Evolutionary conservation across 2,329 filamentous ascomycete genomes (phyloP).

Genomic region (Pseudogymnoascus sp.): DNA sequence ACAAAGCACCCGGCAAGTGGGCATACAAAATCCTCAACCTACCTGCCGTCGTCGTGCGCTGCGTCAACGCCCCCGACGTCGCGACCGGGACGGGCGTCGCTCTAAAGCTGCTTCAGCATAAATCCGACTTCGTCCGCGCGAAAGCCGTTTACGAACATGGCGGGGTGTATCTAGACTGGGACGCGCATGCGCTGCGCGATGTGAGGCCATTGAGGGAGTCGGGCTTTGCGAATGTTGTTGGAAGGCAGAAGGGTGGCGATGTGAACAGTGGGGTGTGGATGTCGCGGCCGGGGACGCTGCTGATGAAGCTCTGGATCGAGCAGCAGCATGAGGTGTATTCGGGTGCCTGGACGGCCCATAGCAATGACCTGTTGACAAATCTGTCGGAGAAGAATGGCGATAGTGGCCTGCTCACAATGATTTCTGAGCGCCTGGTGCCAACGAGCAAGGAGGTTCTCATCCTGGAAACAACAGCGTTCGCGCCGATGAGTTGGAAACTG

Average conservation of each 20-base stretch:
- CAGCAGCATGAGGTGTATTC: slow-evolving; percentile 19
- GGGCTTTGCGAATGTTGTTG: slow-evolving; percentile 24
- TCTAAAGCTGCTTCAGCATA: slow-evolving; percentile 21
- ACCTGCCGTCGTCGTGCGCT: slow-evolving; percentile 15
- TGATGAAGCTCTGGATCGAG: slow-evolving; percentile 17
- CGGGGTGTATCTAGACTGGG: slow-evolving; percentile 26
- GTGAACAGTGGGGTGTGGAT: slow-evolving; percentile 15
- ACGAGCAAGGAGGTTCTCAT: slow-evolving; percentile 19
- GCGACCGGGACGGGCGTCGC: slow-evolving; percentile 12
- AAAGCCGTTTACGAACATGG: slow-evolving; percentile 19
- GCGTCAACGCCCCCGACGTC: slow-evolving; percentile 15
- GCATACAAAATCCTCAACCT: slow-evolving; percentile 19
- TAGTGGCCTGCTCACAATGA: slow-evolving; percentile 19
- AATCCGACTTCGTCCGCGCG: slow-evolving; percentile 25
- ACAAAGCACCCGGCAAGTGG: slow-evolving; percentile 16
- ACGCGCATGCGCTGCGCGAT: slow-evolving; percentile 22
- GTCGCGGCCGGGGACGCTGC: neutral
- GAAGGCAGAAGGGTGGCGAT: slow-evolving; percentile 14
- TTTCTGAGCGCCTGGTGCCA: slow-evolving; percentile 19
- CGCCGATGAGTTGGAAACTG: slow-evolving; percentile 21
- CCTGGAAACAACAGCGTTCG: slow-evolving; percentile 20
- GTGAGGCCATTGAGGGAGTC: slow-evolving; percentile 16
- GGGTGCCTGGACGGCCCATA: slow-evolving; percentile 18
- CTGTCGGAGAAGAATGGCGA: neutral
- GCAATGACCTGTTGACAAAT: neutral